phyloP scores from a whole-genome alignment of 805 yeast species.

The Saturnispora silvae region DNA sequence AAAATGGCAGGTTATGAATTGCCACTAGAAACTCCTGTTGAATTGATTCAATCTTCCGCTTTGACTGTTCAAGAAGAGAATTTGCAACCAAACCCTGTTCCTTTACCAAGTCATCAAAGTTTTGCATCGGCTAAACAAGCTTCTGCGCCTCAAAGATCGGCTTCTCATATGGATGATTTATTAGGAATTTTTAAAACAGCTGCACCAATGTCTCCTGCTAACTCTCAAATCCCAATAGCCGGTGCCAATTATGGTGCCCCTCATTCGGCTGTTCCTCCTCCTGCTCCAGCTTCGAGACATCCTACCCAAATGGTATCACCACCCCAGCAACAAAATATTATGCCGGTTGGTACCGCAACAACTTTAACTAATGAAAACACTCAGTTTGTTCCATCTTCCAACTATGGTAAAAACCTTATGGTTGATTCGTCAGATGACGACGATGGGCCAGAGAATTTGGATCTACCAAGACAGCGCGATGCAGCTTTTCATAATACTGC shows the following conservation, averaged over 20 bases:
- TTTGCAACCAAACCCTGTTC: conserved; percentile 7
- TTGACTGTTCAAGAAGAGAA: conserved; percentile 20
- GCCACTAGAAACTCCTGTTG: conserved; percentile 69
- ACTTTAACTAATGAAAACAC: conserved; percentile 19
- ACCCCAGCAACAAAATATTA: too few species aligned
- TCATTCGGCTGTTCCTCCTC: background rate
- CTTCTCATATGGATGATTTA: conserved; percentile 52
- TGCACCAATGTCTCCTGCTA: conserved; percentile 26
- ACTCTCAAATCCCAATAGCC: background rate
- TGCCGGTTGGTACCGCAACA: too few species aligned
- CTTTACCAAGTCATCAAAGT: conserved; percentile 9
- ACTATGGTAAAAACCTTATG: conserved; percentile 67
- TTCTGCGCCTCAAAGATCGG: conserved; percentile 16
- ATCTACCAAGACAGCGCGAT: conserved; percentile 15
- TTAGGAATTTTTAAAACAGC: conserved; percentile 42
- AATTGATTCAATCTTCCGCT: conserved; percentile 29
- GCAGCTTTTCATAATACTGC: too few species aligned
- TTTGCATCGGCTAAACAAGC: conserved; percentile 12
- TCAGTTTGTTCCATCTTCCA: conserved; percentile 68
- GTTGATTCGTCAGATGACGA: conserved; percentile 28
- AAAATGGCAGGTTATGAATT: conserved; percentile 63
- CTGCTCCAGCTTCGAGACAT: conserved; percentile 8
- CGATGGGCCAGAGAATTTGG: conserved; percentile 28
- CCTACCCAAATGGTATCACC: conserved; percentile 8
- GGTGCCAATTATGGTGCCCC: too few species aligned